A percentile compares a stretch with the other conserved stretches of the same genome.
Conservation (phyloP, 1,284 basidiomycete genomes). For the Microbotryum lychnidis-dioicae region DNA sequence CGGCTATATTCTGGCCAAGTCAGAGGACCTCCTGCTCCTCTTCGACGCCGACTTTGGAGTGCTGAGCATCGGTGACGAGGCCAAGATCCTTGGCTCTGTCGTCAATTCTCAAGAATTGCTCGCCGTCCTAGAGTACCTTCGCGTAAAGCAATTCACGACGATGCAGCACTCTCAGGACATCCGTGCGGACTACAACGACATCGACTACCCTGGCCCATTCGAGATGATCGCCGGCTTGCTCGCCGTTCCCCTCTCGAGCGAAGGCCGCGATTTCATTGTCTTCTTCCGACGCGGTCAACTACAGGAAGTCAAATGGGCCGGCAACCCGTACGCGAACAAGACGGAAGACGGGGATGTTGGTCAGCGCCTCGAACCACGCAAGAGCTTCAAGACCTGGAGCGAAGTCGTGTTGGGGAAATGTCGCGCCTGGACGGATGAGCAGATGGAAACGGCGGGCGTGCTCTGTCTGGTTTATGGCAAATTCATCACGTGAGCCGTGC, state of each 20-base stretch:
- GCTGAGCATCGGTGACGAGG: slow-evolving; percentile 74
- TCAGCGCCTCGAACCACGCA: slow-evolving; percentile 58
- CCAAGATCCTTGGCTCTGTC: slow-evolving; percentile 73
- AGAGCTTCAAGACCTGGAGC: slow-evolving; percentile 72
- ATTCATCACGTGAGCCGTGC: slow-evolving; percentile 49
- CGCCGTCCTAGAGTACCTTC: slow-evolving; percentile 74
- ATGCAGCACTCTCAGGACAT: slow-evolving; percentile 66
- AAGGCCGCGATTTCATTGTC: slow-evolving; percentile 54
- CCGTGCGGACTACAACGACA: slow-evolving; percentile 63
- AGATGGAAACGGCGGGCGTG: slow-evolving; percentile 76
- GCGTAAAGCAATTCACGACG: slow-evolving; percentile 56
- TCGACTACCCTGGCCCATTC: slow-evolving; percentile 58
- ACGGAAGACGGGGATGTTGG: slow-evolving; percentile 33
- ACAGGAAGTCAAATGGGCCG: slow-evolving; percentile 67
- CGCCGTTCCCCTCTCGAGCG: slow-evolving; percentile 52
- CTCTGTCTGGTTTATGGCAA: slow-evolving; percentile 76
- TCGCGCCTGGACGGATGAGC: slow-evolving; percentile 74
- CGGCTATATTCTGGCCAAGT: slow-evolving; percentile 78
- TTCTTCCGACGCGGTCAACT: slow-evolving; percentile 72
- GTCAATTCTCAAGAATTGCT: slow-evolving; percentile 77
- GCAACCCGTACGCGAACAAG: slow-evolving; percentile 57
- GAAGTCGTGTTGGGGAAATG: slow-evolving; percentile 66
- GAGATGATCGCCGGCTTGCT: slow-evolving; percentile 70
- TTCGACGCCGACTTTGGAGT: slow-evolving; percentile 82
- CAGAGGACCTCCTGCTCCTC: slow-evolving; percentile 64